Conservation (phyloP, 139 green algal species). For the Picochlorum sp. region DNA sequence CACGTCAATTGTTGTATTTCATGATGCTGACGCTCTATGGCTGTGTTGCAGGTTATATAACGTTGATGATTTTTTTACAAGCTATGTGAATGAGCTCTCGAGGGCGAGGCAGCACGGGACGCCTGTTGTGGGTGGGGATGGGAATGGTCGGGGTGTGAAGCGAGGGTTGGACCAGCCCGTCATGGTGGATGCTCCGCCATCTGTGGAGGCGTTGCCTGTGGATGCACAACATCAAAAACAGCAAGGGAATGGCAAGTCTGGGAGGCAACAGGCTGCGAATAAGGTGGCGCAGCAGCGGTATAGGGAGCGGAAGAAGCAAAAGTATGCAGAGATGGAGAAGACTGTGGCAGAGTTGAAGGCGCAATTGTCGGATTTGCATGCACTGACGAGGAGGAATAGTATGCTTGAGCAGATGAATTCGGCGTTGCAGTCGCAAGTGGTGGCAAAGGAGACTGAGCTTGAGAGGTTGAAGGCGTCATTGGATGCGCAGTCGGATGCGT, state of each 20-base stretch:
- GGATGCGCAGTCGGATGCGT: conserved; percentile 7
- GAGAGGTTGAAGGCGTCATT: conserved; percentile 23
- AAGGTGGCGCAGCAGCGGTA: conserved; percentile 38
- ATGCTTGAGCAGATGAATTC: conserved; percentile 29
- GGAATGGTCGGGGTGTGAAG: neutral
- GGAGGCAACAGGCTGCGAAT: conserved; percentile 33
- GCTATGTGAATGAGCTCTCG: conserved; percentile 19
- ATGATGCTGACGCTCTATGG: neutral
- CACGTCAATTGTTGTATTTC: neutral
- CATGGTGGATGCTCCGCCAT: conserved; percentile 31
- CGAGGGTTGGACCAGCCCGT: conserved; percentile 25
- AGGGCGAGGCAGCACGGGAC: neutral
- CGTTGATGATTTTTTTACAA: conserved; percentile 29
- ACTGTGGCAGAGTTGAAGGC: conserved; percentile 13
- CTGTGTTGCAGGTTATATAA: conserved; percentile 2
- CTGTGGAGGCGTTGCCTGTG: neutral
- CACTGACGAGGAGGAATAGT: conserved; percentile 19
- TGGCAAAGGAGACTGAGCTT: conserved; percentile 22
- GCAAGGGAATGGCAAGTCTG: neutral
- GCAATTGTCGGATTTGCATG: neutral
- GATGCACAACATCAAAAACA: neutral
- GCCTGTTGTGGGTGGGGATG: neutral
- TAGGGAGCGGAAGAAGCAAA: conserved; percentile 37
- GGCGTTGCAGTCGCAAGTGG: conserved; percentile 20
- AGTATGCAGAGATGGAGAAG: conserved; percentile 28